Percentiles rank a stretch among this genome's conserved stretches.
These are phyloP conservation scores for Psilocybe cyanescens DNA, from an alignment of 768 basidiomycete species.

Conservation along the genomic window DNA sequence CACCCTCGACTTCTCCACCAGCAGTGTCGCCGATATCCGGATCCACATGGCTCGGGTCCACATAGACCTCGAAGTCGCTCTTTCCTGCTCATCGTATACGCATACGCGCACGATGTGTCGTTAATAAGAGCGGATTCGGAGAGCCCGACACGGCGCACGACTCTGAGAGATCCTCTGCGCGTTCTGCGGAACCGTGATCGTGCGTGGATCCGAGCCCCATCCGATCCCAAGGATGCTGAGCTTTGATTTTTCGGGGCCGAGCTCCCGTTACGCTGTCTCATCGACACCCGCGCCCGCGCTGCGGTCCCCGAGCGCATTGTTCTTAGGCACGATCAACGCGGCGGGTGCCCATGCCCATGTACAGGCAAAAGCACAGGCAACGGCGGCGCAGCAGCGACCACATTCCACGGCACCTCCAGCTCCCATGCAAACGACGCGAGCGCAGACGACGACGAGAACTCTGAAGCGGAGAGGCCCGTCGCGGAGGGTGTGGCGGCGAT, in stretches of 20 bases:
- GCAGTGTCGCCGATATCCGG: conserved; percentile 72
- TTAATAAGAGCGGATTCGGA: background rate
- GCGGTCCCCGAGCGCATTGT: too few relatives aligned
- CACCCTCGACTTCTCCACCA: conserved; percentile 75
- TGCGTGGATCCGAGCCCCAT: conserved; percentile 18
- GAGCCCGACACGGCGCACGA: conserved; percentile 52
- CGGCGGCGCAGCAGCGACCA: too few relatives aligned
- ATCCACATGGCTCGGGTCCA: conserved; percentile 59
- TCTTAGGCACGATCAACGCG: too few relatives aligned
- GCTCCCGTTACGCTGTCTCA: conserved; percentile 26
- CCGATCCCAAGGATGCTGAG: conserved; percentile 40
- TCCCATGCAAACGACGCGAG: conserved; percentile 31
- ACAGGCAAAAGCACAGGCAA: too few relatives aligned
- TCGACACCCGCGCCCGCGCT: conserved; percentile 32
- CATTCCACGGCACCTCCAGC: conserved; percentile 33
- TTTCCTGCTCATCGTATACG: background rate
- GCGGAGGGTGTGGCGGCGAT: conserved; percentile 70
- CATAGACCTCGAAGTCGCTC: conserved; percentile 70
- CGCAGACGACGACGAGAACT: conserved; percentile 30
- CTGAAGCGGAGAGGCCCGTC: conserved; percentile 31
- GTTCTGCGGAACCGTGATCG: conserved; percentile 32
- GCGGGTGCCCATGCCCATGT: too few relatives aligned
- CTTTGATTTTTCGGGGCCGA: conserved; percentile 78
- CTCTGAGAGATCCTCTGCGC: conserved; percentile 62
- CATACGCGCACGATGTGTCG: background rate